Evolutionary conservation across 2,329 filamentous ascomycete species (phyloP), one percentile per base, ranked within the genome.

Genomic region (Ustulina deusta): DNA sequence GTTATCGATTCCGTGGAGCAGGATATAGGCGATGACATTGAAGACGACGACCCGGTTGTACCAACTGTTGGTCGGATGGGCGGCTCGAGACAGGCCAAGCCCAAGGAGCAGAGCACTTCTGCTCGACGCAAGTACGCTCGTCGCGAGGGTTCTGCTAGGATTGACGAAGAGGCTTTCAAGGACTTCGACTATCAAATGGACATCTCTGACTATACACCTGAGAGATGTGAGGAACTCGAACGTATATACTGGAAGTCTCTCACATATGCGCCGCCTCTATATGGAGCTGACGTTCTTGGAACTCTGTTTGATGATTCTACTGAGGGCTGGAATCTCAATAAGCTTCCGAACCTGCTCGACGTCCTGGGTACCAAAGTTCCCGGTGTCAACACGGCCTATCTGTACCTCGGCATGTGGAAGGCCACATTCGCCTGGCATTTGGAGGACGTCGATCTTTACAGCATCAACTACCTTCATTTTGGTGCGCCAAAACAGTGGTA

Each of bases 321-420:
- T 2, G 91, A 92, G 6, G 85, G 84, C 36, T 99, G 96, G 96
- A 99, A 99, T 74, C 89, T 99, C 51, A 96, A 97, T 74, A 97
- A 97, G 77, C 86, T 99, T 34, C 93, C 93, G 13, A 99, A 98
- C 74, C 82, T 99, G 63, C 86, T 99, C 44, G 96, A 99, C 79
- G 93, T 97, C 3, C 85, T 99, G 1, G 96, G 96, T 6, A 95
- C 94, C 63, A 97, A 97, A 74, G 93, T 99, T 9, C 97, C 96
- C 2, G 96, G 96, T 72, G 97, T 99, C 77, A 99, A 99, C 77
- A 99, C 95, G 1, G 95, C 96, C 1, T 99, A 99, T 77, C 87
- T 99, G 1, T 99, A 99, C 77, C 86, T 99, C 67, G 96, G 96
- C 49, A 99, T 99, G 96, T 99, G 96, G 96, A 98, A 98, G 80